These are phyloP conservation scores for Anisodus acutangulus DNA, from an alignment of 257 asterid genomes.

Conservation along the genomic window DNA sequence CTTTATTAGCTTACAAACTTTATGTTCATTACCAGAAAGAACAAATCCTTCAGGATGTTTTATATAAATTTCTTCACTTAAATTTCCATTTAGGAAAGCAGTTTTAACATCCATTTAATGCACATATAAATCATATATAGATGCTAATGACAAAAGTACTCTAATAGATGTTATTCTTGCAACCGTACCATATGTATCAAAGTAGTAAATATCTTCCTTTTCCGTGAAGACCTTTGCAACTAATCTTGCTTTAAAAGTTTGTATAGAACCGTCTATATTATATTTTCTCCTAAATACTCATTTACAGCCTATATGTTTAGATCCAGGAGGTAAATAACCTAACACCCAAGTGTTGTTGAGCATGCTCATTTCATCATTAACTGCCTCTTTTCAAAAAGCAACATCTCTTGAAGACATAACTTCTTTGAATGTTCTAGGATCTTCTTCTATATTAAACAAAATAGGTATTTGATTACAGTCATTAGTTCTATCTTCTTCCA, in stretches of 20 bases:
- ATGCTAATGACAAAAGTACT: not conserved
- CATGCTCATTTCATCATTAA: not conserved
- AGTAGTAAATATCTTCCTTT: too few relatives aligned
- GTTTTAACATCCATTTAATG: too few relatives aligned
- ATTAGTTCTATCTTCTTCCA: not conserved
- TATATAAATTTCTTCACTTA: too few relatives aligned
- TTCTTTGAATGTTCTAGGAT: not conserved
- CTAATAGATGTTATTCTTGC: not conserved
- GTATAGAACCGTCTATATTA: too few relatives aligned
- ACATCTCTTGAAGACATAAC: too few relatives aligned
- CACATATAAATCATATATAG: not conserved
- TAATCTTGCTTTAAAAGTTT: not conserved
- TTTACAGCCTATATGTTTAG: not conserved
- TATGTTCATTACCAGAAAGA: too few relatives aligned
- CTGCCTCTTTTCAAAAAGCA: not conserved
- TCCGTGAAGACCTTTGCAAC: too few relatives aligned
- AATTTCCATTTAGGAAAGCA: too few relatives aligned
- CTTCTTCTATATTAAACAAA: not conserved
- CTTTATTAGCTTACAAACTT: too few relatives aligned
- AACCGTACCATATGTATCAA: not conserved
- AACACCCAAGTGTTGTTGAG: not conserved
- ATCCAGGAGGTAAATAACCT: not conserved
- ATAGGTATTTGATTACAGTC: not conserved
- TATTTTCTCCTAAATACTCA: not conserved
- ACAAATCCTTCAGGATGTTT: too few relatives aligned